These are phyloP conservation scores for Salix viminalis DNA, from an alignment of 345 rosid genomes.

Conservation along the genomic window DNA sequence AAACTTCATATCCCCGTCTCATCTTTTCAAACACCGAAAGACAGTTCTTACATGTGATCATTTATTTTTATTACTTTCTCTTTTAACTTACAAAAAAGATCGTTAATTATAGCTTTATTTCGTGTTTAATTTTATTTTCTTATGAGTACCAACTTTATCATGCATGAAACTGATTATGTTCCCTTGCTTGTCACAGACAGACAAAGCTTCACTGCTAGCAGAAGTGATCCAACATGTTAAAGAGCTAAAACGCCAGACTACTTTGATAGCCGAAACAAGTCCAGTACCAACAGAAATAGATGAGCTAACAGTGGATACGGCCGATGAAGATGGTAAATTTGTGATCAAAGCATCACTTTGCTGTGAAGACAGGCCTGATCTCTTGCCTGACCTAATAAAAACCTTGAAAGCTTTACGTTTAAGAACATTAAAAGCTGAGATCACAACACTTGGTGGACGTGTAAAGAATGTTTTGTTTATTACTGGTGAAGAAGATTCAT, in stretches of 20 bases:
- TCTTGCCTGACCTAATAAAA: conserved; percentile 80
- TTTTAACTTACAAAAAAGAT: not conserved
- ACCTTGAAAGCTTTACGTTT: conserved; percentile 73
- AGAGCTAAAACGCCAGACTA: conserved; percentile 78
- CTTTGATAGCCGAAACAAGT: conserved; percentile 73
- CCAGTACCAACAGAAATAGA: conserved; percentile 79
- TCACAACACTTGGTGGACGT: conserved; percentile 86
- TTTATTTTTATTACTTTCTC: not conserved
- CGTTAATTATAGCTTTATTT: not conserved
- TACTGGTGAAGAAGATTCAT: conserved; percentile 66
- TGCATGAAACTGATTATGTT: not conserved
- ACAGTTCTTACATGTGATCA: not conserved
- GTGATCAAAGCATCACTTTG: conserved; percentile 88
- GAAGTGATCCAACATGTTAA: conserved; percentile 98
- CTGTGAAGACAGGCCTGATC: conserved; percentile 89
- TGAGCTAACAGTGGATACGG: conserved; percentile 75
- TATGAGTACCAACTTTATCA: not conserved
- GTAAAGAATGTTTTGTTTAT: conserved; percentile 91
- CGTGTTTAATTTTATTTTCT: not conserved
- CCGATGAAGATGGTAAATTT: conserved; percentile 77
- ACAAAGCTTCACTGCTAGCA: conserved; percentile 92
- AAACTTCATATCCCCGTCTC: not conserved
- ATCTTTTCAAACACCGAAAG: conserved; percentile 7
- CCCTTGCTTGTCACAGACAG: conserved; percentile 50
- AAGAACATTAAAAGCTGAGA: conserved; percentile 84